These are phyloP conservation scores for Leccinum longicurvipes DNA, from an alignment of 768 basidiomycete species.

Conservation along the genomic window DNA sequence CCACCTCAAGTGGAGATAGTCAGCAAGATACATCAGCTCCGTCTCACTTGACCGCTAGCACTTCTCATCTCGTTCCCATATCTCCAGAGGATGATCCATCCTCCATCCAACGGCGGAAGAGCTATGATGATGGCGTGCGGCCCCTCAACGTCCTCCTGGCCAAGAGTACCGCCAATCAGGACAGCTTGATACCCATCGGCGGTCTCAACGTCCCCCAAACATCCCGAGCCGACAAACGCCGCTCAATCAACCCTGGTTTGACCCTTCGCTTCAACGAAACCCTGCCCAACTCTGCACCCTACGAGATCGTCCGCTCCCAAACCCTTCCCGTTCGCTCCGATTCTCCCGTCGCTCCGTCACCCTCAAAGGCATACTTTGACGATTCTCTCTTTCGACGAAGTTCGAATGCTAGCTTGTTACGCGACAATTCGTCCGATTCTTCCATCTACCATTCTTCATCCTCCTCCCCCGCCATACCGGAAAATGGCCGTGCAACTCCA, in stretches of 20 bases:
- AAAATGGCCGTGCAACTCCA: constrained; percentile 33
- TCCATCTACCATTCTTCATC: constrained; percentile 36
- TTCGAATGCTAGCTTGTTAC: constrained; percentile 26
- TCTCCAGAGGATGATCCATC: constrained; percentile 10
- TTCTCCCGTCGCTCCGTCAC: constrained; percentile 22
- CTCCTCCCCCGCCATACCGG: constrained; percentile 35
- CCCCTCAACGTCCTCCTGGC: constrained; percentile 37
- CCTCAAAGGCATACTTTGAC: constrained; percentile 16
- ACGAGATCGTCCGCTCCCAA: constrained; percentile 31
- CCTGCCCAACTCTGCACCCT: constrained; percentile 12
- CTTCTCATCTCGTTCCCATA: constrained; percentile 23
- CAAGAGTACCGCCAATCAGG: constrained; percentile 10
- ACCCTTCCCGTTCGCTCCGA: constrained; percentile 26
- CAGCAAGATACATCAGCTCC: constrained; percentile 19
- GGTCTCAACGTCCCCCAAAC: constrained; percentile 31
- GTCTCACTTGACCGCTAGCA: neutral
- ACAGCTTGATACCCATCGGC: constrained; percentile 5
- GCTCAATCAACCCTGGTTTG: constrained; percentile 54
- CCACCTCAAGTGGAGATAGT: neutral
- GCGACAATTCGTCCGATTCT: constrained; percentile 27
- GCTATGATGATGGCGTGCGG: constrained; percentile 43
- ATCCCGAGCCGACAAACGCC: constrained; percentile 42
- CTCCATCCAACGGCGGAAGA: constrained; percentile 34
- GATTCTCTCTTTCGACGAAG: constrained; percentile 11
- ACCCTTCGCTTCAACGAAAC: constrained; percentile 30